Percentiles rank a stretch among this genome's conserved stretches.
Evolutionary conservation across 768 basidiomycete species (phyloP).

Genomic region (Lactarius pseudohatsudake): DNA sequence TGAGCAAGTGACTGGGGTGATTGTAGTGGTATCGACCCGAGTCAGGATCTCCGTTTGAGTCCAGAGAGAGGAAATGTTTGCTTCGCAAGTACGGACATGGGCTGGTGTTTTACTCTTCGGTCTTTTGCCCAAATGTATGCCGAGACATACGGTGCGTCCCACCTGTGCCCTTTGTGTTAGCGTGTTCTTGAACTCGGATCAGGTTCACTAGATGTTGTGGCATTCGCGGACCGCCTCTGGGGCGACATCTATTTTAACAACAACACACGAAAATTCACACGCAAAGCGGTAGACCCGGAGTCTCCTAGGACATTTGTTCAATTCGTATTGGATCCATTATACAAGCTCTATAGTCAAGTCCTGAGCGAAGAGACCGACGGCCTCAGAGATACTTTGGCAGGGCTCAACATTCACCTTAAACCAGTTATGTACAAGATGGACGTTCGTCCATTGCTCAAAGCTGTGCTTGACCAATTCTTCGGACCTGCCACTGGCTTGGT

Average conservation of each 20-base stretch:
- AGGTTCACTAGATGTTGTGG: conserved; percentile 79
- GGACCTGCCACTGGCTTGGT: conserved; percentile 86
- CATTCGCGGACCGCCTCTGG: conserved; percentile 92
- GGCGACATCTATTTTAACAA: conserved; percentile 95
- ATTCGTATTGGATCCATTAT: conserved; percentile 93
- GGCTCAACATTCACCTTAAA: conserved; percentile 82
- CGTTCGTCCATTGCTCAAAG: conserved; percentile 90
- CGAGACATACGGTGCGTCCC: conserved; percentile 74
- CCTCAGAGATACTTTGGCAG: conserved; percentile 73
- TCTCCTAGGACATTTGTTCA: conserved; percentile 86
- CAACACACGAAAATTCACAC: conserved; percentile 84
- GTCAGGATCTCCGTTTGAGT: conserved; percentile 83
- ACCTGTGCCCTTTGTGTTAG: background rate
- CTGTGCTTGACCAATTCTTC: conserved; percentile 94
- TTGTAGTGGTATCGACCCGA: conserved; percentile 75
- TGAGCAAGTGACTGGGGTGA: background rate
- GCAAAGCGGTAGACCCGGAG: conserved; percentile 80
- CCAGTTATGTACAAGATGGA: conserved; percentile 99
- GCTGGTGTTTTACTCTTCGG: conserved; percentile 92
- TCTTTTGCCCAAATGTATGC: conserved; percentile 98
- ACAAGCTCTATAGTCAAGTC: conserved; percentile 95
- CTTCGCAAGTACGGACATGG: conserved; percentile 96
- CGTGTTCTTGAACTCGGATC: conserved; percentile 8
- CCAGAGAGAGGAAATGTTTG: conserved; percentile 97
- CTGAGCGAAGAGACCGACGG: conserved; percentile 92